Evolutionary conservation across 1,139 yeast species (phyloP), one percentile per base, ranked within the genome.

Genomic region (Hyphopichia pseudoburtonii): DNA sequence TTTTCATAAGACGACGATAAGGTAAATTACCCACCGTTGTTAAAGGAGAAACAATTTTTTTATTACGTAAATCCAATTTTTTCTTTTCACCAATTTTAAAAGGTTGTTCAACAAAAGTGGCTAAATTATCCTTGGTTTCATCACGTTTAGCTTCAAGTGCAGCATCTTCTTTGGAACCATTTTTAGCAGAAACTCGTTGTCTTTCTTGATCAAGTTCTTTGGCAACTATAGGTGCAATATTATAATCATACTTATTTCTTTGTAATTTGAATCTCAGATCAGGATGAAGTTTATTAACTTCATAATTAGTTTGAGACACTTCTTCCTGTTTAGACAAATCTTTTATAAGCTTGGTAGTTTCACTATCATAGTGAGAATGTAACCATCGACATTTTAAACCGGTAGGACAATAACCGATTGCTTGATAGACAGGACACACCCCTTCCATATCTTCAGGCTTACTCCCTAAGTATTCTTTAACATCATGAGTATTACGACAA

Each of bases 1-100:
- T 73, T 53, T 84, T 86, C 97, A 94, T 92, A 42, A 94, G 73
- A 48, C 97, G 76, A 60, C 99, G 83, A 64, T 81, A 92, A 11
- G 99, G 98, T 52, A 94, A 70, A 60, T 92, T 92, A 23, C 99
- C 99, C 6, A 94, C 98, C 0, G 99, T 92, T 17, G 99, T 94
- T 46, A 92, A 74, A 2, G 99, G 99, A 1, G 97, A 88, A 10
- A 92, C 84, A 43, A 92, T 89, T 59, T 88, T 90, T 43, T 94
- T 92, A 28, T 79, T 66, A 36, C 72, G 67, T 37, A 86, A 72
- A 54, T 88, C 69, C 32, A 94, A 60, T 42, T 64, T 73, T 59
- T 83, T 86, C 77, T 92, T 92, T 60, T 92, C 97, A n/a, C 76
- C 66, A 1, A 87, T 73, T 51, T 78, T 79, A 60, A 82, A 78